Evolutionary conservation across 441 rosid genomes (phyloP).

Genomic region (Eruca vesicaria): DNA sequence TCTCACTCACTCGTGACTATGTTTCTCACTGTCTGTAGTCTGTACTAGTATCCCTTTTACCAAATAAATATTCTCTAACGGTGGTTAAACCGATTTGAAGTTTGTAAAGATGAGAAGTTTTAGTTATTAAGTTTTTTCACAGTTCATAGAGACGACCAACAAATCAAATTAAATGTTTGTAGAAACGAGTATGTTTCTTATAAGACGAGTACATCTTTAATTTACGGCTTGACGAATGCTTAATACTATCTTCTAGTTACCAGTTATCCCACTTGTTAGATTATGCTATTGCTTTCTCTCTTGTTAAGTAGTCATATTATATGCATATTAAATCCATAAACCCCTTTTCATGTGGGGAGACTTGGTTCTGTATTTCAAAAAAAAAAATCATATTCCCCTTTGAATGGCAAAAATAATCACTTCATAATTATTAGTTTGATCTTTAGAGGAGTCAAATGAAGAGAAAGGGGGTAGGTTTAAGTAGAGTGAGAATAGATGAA

Average conservation of each 20-base stretch:
- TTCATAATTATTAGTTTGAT: conserved; percentile 3
- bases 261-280: neutral
- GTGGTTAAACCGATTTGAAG: neutral
- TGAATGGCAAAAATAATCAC: neutral
- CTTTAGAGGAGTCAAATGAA: conserved; percentile 9
- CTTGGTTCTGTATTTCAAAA: neutral
- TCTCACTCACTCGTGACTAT: conserved; percentile 57
- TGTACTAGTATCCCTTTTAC: conserved; percentile 32
- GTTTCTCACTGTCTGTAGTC: conserved; percentile 36
- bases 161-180: neutral
- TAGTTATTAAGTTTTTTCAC: neutral
- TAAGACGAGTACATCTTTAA: neutral
- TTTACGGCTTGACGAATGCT: neutral
- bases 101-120: neutral
- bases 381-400: too few species aligned
- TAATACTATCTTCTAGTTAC: neutral
- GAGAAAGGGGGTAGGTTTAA: conserved; percentile 14
- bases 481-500: conserved; percentile 21
- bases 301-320: neutral
- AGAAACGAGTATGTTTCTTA: neutral
- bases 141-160: neutral
- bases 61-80: neutral
- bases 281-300: neutral
- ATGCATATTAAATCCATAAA: neutral
- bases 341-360: neutral